Evolutionary conservation across 805 yeast species (phyloP).

Genomic region (Dipodascopsis uninucleata): DNA sequence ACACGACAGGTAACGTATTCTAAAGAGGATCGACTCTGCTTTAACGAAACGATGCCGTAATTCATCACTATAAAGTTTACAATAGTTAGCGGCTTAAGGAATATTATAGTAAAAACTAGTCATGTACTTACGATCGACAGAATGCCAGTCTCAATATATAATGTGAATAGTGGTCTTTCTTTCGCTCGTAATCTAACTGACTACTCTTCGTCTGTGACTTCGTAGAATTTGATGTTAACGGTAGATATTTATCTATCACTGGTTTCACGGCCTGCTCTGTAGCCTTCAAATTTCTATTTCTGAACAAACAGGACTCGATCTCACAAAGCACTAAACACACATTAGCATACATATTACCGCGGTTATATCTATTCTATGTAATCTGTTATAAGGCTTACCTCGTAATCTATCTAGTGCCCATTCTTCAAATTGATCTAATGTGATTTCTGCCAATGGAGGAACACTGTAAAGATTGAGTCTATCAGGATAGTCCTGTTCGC

Average conservation of each 20-base stretch:
- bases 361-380: neutral
- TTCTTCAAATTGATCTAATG: conserved; percentile 85
- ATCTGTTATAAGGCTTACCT: conserved; percentile 10
- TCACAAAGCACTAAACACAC: conserved; percentile 57
- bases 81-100: neutral
- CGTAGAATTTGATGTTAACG: conserved; percentile 49
- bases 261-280: conserved; percentile 64
- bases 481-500: conserved; percentile 45
- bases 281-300: conserved; percentile 63
- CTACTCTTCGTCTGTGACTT: conserved; percentile 24
- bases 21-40: conserved; percentile 72
- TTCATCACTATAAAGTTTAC: conserved; percentile 55
- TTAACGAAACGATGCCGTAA: conserved; percentile 72
- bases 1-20: conserved; percentile 62
- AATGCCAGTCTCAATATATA: conserved; percentile 84
- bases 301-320: conserved; percentile 68
- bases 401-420: conserved; percentile 94
- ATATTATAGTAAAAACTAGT: neutral
- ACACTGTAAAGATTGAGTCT: conserved; percentile 69
- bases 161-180: conserved; percentile 90
- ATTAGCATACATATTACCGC: neutral
- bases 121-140: conserved; percentile 49
- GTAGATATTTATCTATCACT: conserved; percentile 58
- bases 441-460: conserved; percentile 82
- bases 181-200: conserved; percentile 54